Conservation (phyloP, 371 early-diverging fungal genomes). For the Rhizomucor miehei region DNA sequence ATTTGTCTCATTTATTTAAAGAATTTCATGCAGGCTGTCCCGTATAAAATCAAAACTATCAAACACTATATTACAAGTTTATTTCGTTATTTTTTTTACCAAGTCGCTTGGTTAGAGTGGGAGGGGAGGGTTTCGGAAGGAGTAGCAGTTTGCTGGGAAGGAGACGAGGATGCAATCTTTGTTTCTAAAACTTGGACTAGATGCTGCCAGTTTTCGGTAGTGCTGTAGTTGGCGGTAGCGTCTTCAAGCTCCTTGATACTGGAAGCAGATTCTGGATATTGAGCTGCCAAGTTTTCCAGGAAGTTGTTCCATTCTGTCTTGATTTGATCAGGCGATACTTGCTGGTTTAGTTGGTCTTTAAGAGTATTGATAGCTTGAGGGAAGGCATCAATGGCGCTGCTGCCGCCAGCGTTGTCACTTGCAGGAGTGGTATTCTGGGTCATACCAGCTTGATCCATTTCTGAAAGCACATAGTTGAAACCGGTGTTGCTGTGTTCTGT, state of each 20-base stretch:
- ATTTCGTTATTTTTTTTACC: no score
- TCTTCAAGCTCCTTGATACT: conserved; percentile 4
- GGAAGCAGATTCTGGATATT: conserved; percentile 4
- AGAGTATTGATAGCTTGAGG: conserved; percentile 2
- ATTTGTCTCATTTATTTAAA: no score
- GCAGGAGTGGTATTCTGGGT: conserved; percentile 5
- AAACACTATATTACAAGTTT: neutral
- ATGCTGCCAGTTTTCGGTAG: conserved; percentile 9
- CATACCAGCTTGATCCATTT: neutral
- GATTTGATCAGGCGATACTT: conserved; percentile 3
- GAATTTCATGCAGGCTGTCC: no score
- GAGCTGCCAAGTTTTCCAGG: conserved; percentile 2
- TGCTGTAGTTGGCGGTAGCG: conserved; percentile 4
- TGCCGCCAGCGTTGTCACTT: neutral
- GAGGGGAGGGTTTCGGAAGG: no score
- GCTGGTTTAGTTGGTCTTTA: neutral
- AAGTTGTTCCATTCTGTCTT: conserved; percentile 11
- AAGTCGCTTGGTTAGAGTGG: no score
- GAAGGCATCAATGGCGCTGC: conserved; percentile 9
- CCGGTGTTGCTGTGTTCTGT: conserved; percentile 1
- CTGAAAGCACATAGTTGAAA: neutral
- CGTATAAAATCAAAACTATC: no score
- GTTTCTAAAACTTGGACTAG: neutral
- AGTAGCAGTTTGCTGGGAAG: no score
- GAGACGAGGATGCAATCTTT: neutral